Percentiles rank a stretch among this genome's conserved stretches.
Conservation (phyloP, 768 basidiomycete genomes). For the Hortiboletus flavorubellus region DNA sequence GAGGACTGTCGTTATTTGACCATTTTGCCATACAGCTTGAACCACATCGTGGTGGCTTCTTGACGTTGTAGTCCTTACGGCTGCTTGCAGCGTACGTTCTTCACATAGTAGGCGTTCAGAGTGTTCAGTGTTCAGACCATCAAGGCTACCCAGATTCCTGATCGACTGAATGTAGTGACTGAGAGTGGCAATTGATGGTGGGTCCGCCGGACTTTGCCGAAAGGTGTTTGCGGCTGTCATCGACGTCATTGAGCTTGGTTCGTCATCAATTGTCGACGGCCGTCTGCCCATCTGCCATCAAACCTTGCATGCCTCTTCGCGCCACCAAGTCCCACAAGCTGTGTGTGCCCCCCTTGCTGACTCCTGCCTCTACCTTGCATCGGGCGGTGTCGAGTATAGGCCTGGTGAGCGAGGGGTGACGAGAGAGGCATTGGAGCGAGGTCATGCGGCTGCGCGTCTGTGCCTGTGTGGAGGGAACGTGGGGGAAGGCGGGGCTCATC, state of each 20-base stretch:
- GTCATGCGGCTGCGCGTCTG: slow-evolving; percentile 13
- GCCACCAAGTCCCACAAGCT: slow-evolving; percentile 24
- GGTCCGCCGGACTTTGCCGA: too few relatives aligned
- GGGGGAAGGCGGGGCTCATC: slow-evolving; percentile 15
- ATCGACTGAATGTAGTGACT: too few relatives aligned
- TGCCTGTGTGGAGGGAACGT: slow-evolving; percentile 6
- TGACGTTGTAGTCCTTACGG: too few relatives aligned
- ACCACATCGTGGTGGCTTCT: too few relatives aligned
- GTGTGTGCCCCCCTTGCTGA: slow-evolving; percentile 51
- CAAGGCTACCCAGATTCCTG: too few relatives aligned
- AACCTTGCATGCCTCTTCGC: slow-evolving; percentile 36
- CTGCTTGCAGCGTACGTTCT: too few relatives aligned
- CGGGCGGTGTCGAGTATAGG: slow-evolving; percentile 59
- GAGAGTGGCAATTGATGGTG: too few relatives aligned
- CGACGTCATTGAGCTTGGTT: slow-evolving; percentile 13
- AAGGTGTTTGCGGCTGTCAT: too few relatives aligned
- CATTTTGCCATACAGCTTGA: too few relatives aligned
- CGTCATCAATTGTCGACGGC: slow-evolving; percentile 21
- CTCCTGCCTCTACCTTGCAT: slow-evolving; percentile 72
- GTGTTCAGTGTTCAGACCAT: too few relatives aligned
- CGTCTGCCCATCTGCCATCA: slow-evolving; percentile 31
- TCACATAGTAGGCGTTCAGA: too few relatives aligned
- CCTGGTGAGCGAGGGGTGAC: slow-evolving; percentile 43
- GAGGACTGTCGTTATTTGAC: too few relatives aligned
- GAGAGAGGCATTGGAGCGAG: slow-evolving; percentile 31